Evolutionary conservation across 2,329 filamentous ascomycete species (phyloP).

Genomic region (Alternaria arbusti): DNA sequence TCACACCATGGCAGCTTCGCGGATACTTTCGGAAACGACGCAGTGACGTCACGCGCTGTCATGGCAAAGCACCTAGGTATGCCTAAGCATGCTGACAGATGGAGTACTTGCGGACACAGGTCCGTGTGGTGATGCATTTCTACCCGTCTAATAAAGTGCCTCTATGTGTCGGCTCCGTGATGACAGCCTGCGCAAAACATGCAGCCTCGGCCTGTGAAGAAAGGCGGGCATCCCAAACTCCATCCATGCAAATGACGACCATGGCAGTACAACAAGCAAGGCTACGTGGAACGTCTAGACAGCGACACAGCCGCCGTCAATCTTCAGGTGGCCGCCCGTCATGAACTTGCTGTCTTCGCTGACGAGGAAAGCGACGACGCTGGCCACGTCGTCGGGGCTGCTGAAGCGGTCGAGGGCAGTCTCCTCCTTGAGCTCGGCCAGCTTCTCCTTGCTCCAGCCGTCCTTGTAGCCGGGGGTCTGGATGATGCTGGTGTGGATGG

Average conservation of each 20-base stretch:
- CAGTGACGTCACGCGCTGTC: not conserved
- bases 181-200: not conserved
- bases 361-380: slow-evolving; percentile 48
- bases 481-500: slow-evolving; percentile 50
- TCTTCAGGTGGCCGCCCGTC: slow-evolving; percentile 46
- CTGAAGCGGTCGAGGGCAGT: slow-evolving; percentile 48
- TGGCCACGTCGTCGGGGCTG: slow-evolving; percentile 48
- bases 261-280: not conserved
- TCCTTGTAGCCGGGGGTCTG: slow-evolving; percentile 46
- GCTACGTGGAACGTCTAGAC: slow-evolving; percentile 17
- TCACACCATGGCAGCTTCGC: slow-evolving; percentile 4
- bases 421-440: slow-evolving; percentile 40
- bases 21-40: not conserved
- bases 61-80: not conserved
- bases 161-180: not conserved
- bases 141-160: slow-evolving; percentile 1
- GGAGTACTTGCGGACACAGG: not conserved
- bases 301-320: slow-evolving; percentile 42
- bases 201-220: not conserved
- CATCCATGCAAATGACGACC: slow-evolving; percentile 22
- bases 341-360: slow-evolving; percentile 50
- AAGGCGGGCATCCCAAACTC: slow-evolving; percentile 24
- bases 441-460: slow-evolving; percentile 44
- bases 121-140: not conserved
- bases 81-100: not conserved